Evolutionary conservation across 257 asterid genomes (phyloP).

Genomic region (Plectranthus barbatus): DNA sequence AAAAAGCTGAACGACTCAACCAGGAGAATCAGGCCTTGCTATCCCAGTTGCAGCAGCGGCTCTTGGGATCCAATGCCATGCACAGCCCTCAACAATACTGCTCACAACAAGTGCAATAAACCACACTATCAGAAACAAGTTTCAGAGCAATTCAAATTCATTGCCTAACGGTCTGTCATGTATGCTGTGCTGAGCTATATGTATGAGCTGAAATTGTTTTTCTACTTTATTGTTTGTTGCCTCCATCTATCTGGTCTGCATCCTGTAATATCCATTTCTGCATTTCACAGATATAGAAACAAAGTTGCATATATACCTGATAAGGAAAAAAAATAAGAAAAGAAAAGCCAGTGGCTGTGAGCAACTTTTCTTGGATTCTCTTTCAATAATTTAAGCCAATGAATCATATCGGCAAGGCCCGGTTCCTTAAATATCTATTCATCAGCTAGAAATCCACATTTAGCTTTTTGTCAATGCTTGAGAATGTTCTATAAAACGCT

Average conservation of each 20-base stretch:
- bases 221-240: slow-evolving; percentile 5
- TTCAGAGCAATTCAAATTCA: background rate
- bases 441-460: slow-evolving; percentile 43
- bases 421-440: background rate
- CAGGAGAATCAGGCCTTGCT: slow-evolving; percentile 43
- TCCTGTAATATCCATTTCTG: slow-evolving; percentile 9
- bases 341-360: background rate
- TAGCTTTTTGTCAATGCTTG: slow-evolving; percentile 72
- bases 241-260: background rate
- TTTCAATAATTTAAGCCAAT: background rate
- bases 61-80: too few species aligned
- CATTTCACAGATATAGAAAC: slow-evolving; percentile 10
- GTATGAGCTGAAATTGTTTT: too few species aligned
- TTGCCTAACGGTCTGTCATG: background rate
- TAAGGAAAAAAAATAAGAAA: too few species aligned
- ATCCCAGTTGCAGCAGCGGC: slow-evolving; percentile 34
- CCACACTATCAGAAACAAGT: slow-evolving; percentile 14
- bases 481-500: slow-evolving; percentile 75
- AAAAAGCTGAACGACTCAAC: slow-evolving; percentile 38
- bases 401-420: background rate
- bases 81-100: too few species aligned
- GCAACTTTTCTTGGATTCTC: background rate
- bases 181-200: too few species aligned
- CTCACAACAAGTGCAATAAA: slow-evolving; percentile 18
- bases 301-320: slow-evolving; percentile 2